A percentile compares a stretch with the other conserved stretches of the same genome.
Conservation (phyloP, 345 rosid species). For the Heritiera littoralis region DNA sequence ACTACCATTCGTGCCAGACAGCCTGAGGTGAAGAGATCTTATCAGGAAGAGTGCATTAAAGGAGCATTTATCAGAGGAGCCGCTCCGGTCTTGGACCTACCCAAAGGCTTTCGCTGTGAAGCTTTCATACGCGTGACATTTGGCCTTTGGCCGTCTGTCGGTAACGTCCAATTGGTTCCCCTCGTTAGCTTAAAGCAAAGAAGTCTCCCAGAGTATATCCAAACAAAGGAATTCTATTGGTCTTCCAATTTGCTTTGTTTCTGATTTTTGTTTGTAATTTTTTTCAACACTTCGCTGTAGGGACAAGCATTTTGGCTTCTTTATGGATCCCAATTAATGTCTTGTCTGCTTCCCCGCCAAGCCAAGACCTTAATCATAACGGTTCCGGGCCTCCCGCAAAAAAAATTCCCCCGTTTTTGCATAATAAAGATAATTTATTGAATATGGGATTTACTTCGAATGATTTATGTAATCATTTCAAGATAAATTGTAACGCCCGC, state of each 20-base stretch:
- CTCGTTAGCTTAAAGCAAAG: no score
- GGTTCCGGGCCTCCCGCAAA: no score
- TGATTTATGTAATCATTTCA: no score
- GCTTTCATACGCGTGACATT: slow-evolving; percentile 32
- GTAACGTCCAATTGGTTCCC: slow-evolving; percentile 36
- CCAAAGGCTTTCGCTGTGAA: slow-evolving; percentile 39
- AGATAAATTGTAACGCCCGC: no score
- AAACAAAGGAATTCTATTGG: neutral
- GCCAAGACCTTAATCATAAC: no score
- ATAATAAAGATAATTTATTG: no score
- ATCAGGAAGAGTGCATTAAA: slow-evolving; percentile 28
- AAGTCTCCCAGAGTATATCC: neutral
- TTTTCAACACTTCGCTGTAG: neutral
- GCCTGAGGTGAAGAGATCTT: slow-evolving; percentile 9
- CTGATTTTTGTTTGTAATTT: neutral
- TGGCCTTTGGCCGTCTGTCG: slow-evolving; percentile 9
- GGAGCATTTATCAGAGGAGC: slow-evolving; percentile 28
- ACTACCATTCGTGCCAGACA: neutral
- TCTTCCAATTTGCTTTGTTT: neutral
- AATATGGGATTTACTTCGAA: no score
- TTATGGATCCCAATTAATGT: neutral
- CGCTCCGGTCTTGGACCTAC: slow-evolving; percentile 24
- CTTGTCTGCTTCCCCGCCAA: neutral
- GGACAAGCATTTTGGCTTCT: neutral
- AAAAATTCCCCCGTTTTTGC: no score